A percentile compares a stretch with the other conserved stretches of the same genome.
These are phyloP conservation scores for Fusarium newnesense DNA, from an alignment of 2,329 filamentous ascomycete species.

Conservation along the genomic window DNA sequence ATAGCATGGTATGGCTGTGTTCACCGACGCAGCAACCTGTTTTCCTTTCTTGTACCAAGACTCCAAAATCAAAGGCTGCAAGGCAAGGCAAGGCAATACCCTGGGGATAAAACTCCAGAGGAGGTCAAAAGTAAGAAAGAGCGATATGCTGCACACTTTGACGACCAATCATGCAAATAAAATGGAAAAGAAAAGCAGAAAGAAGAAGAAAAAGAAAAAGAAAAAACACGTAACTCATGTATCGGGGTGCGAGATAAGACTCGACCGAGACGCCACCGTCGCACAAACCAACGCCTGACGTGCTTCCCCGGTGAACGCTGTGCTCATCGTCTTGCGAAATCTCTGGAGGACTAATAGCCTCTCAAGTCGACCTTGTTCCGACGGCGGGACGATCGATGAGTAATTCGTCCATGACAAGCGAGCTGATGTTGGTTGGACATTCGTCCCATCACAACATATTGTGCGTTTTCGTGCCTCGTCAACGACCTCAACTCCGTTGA, in stretches of 20 bases:
- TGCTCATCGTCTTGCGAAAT: slow-evolving; percentile 12
- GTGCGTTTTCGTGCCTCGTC: slow-evolving; percentile 8
- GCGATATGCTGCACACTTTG: slow-evolving; percentile 10
- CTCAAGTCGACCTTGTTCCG: slow-evolving; percentile 10
- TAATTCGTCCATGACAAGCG: slow-evolving; percentile 21
- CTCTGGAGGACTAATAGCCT: background rate
- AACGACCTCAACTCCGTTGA: background rate
- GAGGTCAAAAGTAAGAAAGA: slow-evolving; percentile 12
- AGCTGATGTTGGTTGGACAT: background rate
- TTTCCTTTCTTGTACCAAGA: slow-evolving; percentile 5
- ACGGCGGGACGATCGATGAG: slow-evolving; percentile 10
- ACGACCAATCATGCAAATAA: slow-evolving; percentile 18
- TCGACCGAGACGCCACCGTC: slow-evolving; percentile 22
- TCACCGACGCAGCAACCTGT: background rate
- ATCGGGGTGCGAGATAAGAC: slow-evolving; percentile 7
- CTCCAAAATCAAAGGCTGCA: slow-evolving; percentile 10
- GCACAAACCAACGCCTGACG: slow-evolving; percentile 35
- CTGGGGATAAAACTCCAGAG: slow-evolving; percentile 10
- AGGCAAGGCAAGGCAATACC: background rate
- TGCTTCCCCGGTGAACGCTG: slow-evolving; percentile 32
- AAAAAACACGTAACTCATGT: background rate
- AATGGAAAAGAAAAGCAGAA: background rate
- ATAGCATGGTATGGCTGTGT: background rate
- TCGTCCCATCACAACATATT: background rate
- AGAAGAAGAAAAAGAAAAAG: background rate